Conservation (phyloP, 352 stramenopile species). For the Plasmopara viticola region DNA sequence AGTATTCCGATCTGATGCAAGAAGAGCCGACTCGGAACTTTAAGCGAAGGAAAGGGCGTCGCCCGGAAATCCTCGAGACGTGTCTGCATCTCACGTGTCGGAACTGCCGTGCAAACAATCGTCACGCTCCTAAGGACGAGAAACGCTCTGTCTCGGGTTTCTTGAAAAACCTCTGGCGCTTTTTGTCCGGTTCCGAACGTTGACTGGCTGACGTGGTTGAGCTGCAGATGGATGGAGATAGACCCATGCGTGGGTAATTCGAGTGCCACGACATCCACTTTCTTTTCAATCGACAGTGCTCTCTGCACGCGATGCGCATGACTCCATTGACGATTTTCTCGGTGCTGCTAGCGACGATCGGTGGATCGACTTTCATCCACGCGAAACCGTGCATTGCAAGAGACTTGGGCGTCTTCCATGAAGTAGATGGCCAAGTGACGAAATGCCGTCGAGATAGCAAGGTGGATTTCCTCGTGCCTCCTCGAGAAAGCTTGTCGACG, state of each 20-base stretch:
- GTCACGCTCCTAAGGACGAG: constrained; percentile 21
- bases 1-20: constrained; percentile 13
- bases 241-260: constrained; percentile 4
- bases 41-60: constrained; percentile 24
- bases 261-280: constrained; percentile 2
- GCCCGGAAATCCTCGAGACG: constrained; percentile 57
- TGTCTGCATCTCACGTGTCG: constrained; percentile 66
- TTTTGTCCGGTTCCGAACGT: constrained; percentile 27
- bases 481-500: constrained; percentile 22
- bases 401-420: constrained; percentile 42
- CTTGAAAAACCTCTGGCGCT: constrained; percentile 40
- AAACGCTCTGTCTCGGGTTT: constrained; percentile 19
- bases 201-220: constrained; percentile 1
- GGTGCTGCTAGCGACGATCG: constrained; percentile 13
- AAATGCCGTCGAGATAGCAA: constrained; percentile 35
- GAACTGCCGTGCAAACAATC: constrained; percentile 28
- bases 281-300: constrained; percentile 16
- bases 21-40: constrained; percentile 17
- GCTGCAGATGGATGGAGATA: constrained; percentile 14
- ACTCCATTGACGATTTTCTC: constrained; percentile 3
- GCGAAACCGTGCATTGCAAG: constrained; percentile 27
- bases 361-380: constrained; percentile 1
- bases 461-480: constrained; percentile 36
- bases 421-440: constrained; percentile 29
- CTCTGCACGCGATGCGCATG: constrained; percentile 17